Evolutionary conservation across 768 basidiomycete species (phyloP).

Genomic region (Trametes cingulata): DNA sequence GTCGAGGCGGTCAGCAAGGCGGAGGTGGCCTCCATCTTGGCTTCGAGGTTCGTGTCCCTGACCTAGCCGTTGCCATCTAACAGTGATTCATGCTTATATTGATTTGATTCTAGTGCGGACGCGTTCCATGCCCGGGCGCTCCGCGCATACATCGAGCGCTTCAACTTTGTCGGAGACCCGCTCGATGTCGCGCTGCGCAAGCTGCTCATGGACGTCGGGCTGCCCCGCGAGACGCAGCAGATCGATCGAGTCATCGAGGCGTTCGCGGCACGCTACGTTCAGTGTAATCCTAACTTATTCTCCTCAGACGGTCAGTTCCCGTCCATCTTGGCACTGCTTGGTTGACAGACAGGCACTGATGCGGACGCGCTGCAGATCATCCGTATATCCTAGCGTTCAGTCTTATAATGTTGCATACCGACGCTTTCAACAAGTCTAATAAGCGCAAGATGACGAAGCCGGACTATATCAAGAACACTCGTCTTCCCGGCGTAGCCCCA

Average conservation of each 20-base stretch:
- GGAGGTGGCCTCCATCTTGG: slow-evolving; percentile 79
- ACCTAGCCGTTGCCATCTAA: neutral
- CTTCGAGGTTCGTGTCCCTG: slow-evolving; percentile 61
- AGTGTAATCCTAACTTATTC: slow-evolving; percentile 83
- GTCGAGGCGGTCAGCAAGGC: slow-evolving; percentile 65
- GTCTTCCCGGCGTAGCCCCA: slow-evolving; percentile 77
- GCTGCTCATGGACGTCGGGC: slow-evolving; percentile 85
- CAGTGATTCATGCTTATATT: neutral
- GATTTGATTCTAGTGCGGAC: slow-evolving; percentile 55
- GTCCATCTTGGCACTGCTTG: neutral
- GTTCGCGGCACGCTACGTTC: slow-evolving; percentile 81
- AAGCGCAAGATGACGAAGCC: slow-evolving; percentile 96
- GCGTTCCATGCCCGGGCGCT: slow-evolving; percentile 70
- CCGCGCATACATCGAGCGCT: slow-evolving; percentile 67
- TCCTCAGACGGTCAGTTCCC: slow-evolving; percentile 61
- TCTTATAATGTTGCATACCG: slow-evolving; percentile 97
- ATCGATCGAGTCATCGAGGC: slow-evolving; percentile 98
- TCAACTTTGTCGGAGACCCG: slow-evolving; percentile 78
- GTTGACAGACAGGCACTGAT: neutral
- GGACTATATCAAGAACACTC: slow-evolving; percentile 92
- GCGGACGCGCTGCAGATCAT: slow-evolving; percentile 58
- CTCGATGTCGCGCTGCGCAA: slow-evolving; percentile 90
- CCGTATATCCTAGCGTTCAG: slow-evolving; percentile 97
- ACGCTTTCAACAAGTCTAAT: slow-evolving; percentile 97
- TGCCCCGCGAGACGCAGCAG: slow-evolving; percentile 96